Evolutionary conservation across 768 basidiomycete species (phyloP), one percentile per base, ranked within the genome.

Genomic region (Leccinum olivaceopallidum): DNA sequence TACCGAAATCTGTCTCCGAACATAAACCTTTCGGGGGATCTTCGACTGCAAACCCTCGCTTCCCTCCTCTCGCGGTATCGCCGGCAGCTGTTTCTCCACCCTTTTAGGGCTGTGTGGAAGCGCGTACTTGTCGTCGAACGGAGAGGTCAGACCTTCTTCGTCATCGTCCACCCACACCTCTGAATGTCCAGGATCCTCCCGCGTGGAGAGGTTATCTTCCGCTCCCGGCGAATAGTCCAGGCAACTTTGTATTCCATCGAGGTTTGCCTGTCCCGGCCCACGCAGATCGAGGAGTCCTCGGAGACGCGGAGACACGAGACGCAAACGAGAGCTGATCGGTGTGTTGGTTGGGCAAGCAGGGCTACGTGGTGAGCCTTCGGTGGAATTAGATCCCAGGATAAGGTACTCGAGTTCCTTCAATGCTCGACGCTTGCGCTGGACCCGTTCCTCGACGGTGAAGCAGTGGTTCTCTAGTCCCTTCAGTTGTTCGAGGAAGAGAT

Each of bases 231-330:
- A 71, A 47, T 69, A 73, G 20, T 73, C 71, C 3, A 65, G 36
- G 24, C 64, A 59, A n/a, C 53, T 74, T 37, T 73, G 73, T 8
- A 54, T 60, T 7, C 62, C 52, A 48, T 73, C 61, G 34, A 60
- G 32, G 55, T 73, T 73, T 24, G 51, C 55, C 24, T 63, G 62
- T 4, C 73, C 67, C 2, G 71, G 71, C 20, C 71, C 71, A 16
- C 30, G 69, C 9, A 71, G 34, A 50, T 73, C 73, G 42, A 73
- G 74, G 56, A 73, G 67, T 10, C 73, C 73, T 14, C 64, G 71
- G 47, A 73, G 71, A 44, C 71, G 71, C 30, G 73, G 73, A 9
- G 73, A 65, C 18, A 64, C 37, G 9, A 52, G 42, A 26, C 55
- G 59, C 18, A 70, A 52, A 20, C 63, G 63, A 52, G 63, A 53